Conservation (phyloP, 306 rosid species). For the barrel medic (Medicago truncatula) region DNA sequence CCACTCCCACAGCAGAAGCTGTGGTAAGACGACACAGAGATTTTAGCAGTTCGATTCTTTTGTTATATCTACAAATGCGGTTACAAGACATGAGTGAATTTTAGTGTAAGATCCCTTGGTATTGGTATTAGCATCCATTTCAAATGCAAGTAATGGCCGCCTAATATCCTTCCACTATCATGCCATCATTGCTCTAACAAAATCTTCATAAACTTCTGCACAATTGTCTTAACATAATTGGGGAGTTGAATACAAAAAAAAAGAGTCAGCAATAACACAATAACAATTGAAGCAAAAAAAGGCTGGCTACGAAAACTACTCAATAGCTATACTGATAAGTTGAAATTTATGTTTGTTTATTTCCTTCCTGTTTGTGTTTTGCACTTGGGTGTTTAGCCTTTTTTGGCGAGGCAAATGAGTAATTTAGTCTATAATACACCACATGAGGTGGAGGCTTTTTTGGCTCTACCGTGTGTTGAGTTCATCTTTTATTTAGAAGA, state of each 20-base stretch:
- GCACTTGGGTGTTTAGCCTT: not conserved
- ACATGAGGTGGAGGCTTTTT: not conserved
- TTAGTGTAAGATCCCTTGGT: not conserved
- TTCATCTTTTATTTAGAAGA: not conserved
- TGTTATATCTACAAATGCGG: not conserved
- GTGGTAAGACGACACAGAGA: constrained; percentile 11
- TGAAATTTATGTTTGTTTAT: not conserved
- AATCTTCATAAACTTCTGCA: not conserved
- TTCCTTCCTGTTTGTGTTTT: not conserved
- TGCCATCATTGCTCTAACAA: not conserved
- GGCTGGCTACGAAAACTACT: not conserved
- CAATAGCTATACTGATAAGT: not conserved
- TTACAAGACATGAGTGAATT: constrained; percentile 25
- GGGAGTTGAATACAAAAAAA: constrained; percentile 1
- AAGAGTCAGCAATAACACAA: not conserved
- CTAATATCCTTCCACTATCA: not conserved
- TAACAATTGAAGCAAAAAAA: not conserved
- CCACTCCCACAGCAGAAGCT: not conserved
- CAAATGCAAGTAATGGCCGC: not conserved
- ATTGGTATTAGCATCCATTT: constrained; percentile 15
- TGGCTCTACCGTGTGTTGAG: not conserved
- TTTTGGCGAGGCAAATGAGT: not conserved
- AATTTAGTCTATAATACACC: not conserved
- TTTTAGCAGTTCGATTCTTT: not conserved
- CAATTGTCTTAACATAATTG: not conserved